These are phyloP conservation scores for Lolium multiflorum DNA, from an alignment of 176 grass and related monocot genomes.

Conservation along the genomic window DNA sequence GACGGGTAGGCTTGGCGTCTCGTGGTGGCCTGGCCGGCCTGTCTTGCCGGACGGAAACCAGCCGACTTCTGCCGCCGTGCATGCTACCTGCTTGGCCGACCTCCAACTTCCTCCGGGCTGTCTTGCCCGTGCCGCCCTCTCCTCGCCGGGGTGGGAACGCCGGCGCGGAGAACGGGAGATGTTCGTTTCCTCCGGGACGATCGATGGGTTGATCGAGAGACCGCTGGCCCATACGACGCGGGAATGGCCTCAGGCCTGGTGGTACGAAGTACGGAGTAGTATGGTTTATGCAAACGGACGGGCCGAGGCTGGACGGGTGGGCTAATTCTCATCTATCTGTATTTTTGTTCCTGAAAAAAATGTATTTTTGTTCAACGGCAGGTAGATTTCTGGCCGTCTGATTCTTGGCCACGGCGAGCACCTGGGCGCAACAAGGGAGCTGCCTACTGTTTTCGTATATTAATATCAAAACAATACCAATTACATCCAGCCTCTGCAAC, in stretches of 20 bases:
- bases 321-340: background rate
- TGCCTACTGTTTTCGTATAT: no score
- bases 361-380: no score
- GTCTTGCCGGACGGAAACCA: slow-evolving; percentile 5
- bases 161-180: background rate
- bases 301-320: background rate
- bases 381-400: no score
- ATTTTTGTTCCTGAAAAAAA: no score
- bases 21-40: background rate
- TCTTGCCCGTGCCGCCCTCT: background rate
- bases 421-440: no score
- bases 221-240: background rate
- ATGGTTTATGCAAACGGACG: background rate
- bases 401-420: no score
- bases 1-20: slow-evolving; percentile 9
- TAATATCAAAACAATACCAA: no score
- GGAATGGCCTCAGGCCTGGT: background rate
- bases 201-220: background rate
- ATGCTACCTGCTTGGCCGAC: slow-evolving; percentile 1
- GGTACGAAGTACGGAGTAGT: no score
- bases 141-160: background rate
- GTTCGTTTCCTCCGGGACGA: background rate
- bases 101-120: background rate
- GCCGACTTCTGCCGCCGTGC: background rate
- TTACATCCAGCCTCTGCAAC: no score